These are phyloP conservation scores for Penicillium egyptiacum DNA, from an alignment of 495 filamentous ascomycete species.

Conservation along the genomic window DNA sequence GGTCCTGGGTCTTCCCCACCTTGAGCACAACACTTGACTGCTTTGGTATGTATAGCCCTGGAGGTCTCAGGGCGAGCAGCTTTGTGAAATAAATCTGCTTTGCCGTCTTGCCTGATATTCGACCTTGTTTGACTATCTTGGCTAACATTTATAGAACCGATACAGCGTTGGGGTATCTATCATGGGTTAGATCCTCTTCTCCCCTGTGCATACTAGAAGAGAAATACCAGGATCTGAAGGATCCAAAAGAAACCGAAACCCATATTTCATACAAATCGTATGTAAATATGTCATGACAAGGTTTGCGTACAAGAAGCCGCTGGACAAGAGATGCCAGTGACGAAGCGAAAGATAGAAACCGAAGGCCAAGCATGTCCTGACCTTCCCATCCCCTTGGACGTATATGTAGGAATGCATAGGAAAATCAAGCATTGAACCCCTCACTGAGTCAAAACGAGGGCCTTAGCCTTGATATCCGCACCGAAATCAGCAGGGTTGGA, in stretches of 20 bases:
- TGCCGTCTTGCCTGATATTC: neutral
- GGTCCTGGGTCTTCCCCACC: neutral
- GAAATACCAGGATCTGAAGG: neutral
- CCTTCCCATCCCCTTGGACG: neutral
- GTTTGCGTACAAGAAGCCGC: neutral
- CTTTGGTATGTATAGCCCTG: neutral
- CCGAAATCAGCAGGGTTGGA: slow-evolving; percentile 32
- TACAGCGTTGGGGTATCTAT: neutral
- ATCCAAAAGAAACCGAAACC: neutral
- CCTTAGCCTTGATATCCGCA: slow-evolving; percentile 26
- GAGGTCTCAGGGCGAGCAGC: neutral
- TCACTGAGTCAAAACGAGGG: slow-evolving; percentile 14
- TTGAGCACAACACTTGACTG: neutral
- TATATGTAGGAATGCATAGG: neutral
- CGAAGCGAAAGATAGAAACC: neutral
- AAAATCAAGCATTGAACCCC: neutral
- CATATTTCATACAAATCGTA: neutral
- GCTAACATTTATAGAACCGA: neutral
- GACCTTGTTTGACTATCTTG: neutral
- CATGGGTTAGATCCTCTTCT: neutral
- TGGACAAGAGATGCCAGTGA: neutral
- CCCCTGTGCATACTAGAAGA: neutral
- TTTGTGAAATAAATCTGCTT: neutral
- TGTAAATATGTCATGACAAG: neutral
- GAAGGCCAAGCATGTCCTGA: neutral